These are phyloP conservation scores for Aspergillus neotritici DNA, from an alignment of 2,329 filamentous ascomycete genomes.

Conservation along the genomic window DNA sequence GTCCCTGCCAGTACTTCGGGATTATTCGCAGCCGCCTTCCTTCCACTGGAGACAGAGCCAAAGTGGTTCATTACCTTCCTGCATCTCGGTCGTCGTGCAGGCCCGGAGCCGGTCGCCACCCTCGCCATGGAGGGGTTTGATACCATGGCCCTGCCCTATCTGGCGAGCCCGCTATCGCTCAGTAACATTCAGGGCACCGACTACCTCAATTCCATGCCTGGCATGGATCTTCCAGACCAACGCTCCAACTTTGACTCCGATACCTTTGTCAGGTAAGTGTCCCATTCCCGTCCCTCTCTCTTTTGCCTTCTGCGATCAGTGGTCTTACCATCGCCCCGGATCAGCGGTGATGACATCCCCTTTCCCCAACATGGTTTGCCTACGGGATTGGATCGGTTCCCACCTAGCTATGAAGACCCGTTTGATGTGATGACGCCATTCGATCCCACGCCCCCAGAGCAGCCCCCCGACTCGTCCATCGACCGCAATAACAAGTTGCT, in stretches of 20 bases:
- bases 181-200: conserved; percentile 46
- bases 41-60: neutral
- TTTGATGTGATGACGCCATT: conserved; percentile 48
- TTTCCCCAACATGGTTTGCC: conserved; percentile 43
- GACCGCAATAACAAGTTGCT: conserved; percentile 65
- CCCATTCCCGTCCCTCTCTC: neutral
- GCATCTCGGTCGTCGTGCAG: neutral
- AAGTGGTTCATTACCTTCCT: neutral
- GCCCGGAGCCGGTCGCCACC: conserved; percentile 3
- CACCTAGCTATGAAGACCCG: conserved; percentile 44
- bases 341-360: conserved; percentile 48
- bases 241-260: conserved; percentile 57
- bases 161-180: conserved; percentile 53
- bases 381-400: conserved; percentile 45
- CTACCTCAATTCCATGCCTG: conserved; percentile 46
- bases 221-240: conserved; percentile 53
- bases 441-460: conserved; percentile 40
- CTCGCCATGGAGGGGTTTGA: conserved; percentile 53
- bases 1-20: neutral
- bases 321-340: neutral
- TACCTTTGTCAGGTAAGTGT: conserved; percentile 53
- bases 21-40: neutral
- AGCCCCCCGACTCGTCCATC: conserved; percentile 52
- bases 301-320: neutral
- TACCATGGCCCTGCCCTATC: conserved; percentile 58